Evolutionary conservation across 768 basidiomycete species (phyloP).

Genomic region (Solioccasus polychromus): DNA sequence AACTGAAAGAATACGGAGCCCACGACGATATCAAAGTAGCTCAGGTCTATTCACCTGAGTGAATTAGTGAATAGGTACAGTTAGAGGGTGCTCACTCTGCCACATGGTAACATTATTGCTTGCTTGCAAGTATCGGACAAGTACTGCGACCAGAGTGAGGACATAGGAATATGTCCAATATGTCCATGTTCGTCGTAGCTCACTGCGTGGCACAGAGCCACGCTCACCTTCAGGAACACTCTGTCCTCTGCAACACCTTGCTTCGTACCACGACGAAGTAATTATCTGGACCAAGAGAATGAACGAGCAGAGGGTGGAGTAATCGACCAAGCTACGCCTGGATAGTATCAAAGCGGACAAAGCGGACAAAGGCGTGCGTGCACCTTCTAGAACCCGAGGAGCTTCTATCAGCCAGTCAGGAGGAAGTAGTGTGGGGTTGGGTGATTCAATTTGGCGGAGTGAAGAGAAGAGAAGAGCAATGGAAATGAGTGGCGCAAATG

Average conservation of each 20-base stretch:
- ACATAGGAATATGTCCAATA: conserved; percentile 63
- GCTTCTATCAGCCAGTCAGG: conserved; percentile 76
- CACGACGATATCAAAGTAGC: conserved; percentile 67
- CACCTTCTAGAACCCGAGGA: conserved; percentile 53
- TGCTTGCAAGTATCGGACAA: conserved; percentile 46
- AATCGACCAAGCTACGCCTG: conserved; percentile 72
- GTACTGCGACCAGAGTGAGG: conserved; percentile 48
- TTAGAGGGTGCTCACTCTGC: conserved; percentile 54
- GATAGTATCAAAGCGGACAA: conserved; percentile 59
- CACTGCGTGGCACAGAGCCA: conserved; percentile 72
- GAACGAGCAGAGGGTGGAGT: conserved; percentile 76
- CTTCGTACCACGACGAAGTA: conserved; percentile 75
- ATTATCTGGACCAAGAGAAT: conserved; percentile 77
- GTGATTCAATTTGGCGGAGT: conserved; percentile 35
- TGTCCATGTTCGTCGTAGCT: conserved; percentile 57
- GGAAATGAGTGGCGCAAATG: conserved; percentile 81
- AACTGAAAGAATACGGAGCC: conserved; percentile 87
- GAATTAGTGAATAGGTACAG: neutral
- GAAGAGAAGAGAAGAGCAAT: conserved; percentile 62
- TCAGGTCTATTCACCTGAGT: conserved; percentile 56
- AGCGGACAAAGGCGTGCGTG: conserved; percentile 41
- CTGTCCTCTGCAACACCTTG: conserved; percentile 40
- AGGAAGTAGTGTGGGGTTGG: conserved; percentile 41
- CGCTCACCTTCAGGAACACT: conserved; percentile 64
- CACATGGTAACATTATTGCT: conserved; percentile 51